Base-by-base conservation (phyloP, 108 stramenopile species). In the Discostella pseudostelligera region DNA sequence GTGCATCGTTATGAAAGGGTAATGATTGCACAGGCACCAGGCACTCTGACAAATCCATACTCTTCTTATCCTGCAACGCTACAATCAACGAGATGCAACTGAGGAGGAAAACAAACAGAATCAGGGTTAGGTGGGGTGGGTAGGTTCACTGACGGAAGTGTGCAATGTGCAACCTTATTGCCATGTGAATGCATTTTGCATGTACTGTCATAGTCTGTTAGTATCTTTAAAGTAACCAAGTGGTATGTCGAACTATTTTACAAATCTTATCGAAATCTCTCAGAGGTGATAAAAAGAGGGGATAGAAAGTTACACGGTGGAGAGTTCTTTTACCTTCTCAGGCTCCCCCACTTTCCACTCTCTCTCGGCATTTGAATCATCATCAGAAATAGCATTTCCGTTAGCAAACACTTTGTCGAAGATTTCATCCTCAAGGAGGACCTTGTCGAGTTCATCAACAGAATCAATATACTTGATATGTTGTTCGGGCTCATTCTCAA, bases 381-480 rank as follows among this genome's bases (percentile, higher is more conserved):
- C 32, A 44, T 62, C 44, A 47, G 55, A 53, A n/a, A 51, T 61
- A 50, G 53, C 62, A 36, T 75, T 67, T 20, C 74, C 74, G 43
- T 62, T 75, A 10, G 66, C 73, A 63, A 76, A 65, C 12, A 83
- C 72, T 56, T 81, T 66, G 26, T 72, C 81, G 29, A 78, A 77
- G 17, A 87, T 82, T 59, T 81, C 84, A 43, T 67, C 72, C 32
- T 83, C 73, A 24, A 87, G 67, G 3, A 81, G 54, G 28, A 71
- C 66, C 45, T 71, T 50, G 56, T 83, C 80, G 32, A 71, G 59
- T 14, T 82, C 58, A 24, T 67, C 46, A 14, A 78, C 39, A 29
- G 55, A 49, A 39, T 62, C 57, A 24, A 70, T 68, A 22, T 26
- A 44, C 32, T 47, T 40, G 36, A 43, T 22, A 25, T 50, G 17